Evolutionary conservation across 345 rosid species (phyloP).

Genomic region (Lagerstroemia speciosa): DNA sequence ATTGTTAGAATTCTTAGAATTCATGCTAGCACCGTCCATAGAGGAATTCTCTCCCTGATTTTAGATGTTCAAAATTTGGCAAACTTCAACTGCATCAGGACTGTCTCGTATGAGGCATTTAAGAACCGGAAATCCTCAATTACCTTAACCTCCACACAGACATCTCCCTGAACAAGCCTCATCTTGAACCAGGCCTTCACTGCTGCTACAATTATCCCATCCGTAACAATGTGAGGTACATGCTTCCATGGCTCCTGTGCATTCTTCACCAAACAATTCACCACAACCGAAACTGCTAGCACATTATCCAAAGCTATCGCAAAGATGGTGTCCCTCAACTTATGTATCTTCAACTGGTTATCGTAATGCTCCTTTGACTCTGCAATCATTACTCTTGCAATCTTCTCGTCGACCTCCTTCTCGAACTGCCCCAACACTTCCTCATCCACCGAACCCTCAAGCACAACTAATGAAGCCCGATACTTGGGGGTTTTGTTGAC

Average conservation of each 20-base stretch:
- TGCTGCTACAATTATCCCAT: constrained; percentile 75
- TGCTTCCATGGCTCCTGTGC: constrained; percentile 70
- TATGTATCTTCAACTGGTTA: constrained; percentile 87
- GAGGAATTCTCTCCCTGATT: constrained; percentile 37
- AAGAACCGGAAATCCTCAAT: constrained; percentile 61
- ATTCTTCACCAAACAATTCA: constrained; percentile 70
- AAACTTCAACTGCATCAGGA: constrained; percentile 63
- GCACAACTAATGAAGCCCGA: constrained; percentile 36
- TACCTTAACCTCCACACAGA: constrained; percentile 64
- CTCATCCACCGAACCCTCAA: constrained; percentile 47
- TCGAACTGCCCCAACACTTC: constrained; percentile 67
- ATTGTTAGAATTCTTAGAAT: constrained; percentile 53
- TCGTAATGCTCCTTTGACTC: constrained; percentile 85
- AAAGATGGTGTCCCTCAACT: constrained; percentile 74
- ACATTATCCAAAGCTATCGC: constrained; percentile 81
- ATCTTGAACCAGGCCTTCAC: constrained; percentile 95
- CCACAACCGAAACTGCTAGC: constrained; percentile 88
- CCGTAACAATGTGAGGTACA: constrained; percentile 79
- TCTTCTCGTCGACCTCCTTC: constrained; percentile 87
- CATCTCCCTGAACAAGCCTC: constrained; percentile 75
- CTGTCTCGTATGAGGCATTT: constrained; percentile 62
- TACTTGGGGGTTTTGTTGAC: constrained; percentile 38
- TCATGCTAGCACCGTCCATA: constrained; percentile 26
- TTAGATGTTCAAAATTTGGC: constrained; percentile 48
- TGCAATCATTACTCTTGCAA: constrained; percentile 52